Conservation (phyloP, 2,329 filamentous ascomycete species). For the Sordariomycetes sp. region DNA sequence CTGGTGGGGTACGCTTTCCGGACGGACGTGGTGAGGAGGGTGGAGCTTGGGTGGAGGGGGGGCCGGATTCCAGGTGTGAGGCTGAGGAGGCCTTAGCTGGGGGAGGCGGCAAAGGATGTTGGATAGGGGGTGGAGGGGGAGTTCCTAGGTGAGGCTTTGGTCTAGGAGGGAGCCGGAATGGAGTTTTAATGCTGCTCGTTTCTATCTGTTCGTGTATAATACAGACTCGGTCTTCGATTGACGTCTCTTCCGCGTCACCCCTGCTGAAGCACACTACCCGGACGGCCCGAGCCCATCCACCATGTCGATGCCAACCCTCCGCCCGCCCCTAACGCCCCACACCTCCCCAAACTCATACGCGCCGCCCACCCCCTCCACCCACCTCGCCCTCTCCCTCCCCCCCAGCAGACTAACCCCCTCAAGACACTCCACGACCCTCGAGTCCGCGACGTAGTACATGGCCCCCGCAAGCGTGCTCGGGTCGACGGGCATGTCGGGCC, state of each 20-base stretch:
- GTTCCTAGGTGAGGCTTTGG: too few species aligned
- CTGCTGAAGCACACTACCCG: not conserved
- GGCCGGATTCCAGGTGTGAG: too few species aligned
- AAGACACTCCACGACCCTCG: not conserved
- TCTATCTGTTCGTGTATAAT: too few species aligned
- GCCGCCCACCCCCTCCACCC: not conserved
- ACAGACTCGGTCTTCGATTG: too few species aligned
- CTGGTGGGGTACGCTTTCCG: not conserved
- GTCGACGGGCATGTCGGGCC: slow-evolving; percentile 33
- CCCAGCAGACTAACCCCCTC: not conserved
- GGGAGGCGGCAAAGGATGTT: too few species aligned
- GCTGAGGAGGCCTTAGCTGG: too few species aligned
- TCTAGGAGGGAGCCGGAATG: too few species aligned
- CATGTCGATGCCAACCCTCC: slow-evolving; percentile 1
- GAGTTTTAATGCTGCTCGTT: too few species aligned
- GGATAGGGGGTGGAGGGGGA: too few species aligned
- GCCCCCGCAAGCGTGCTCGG: slow-evolving; percentile 33
- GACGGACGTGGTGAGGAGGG: not conserved
- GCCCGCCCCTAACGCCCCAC: not conserved
- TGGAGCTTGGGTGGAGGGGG: not conserved
- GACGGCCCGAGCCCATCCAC: not conserved
- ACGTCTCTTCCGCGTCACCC: too few species aligned
- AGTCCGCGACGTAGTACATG: slow-evolving; percentile 26
- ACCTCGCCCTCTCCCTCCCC: not conserved
- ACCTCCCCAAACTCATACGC: not conserved